A percentile compares a stretch with the other conserved stretches of the same genome.
Evolutionary conservation across 2,329 filamentous ascomycete species (phyloP).

Genomic region (Nemania serpens): DNA sequence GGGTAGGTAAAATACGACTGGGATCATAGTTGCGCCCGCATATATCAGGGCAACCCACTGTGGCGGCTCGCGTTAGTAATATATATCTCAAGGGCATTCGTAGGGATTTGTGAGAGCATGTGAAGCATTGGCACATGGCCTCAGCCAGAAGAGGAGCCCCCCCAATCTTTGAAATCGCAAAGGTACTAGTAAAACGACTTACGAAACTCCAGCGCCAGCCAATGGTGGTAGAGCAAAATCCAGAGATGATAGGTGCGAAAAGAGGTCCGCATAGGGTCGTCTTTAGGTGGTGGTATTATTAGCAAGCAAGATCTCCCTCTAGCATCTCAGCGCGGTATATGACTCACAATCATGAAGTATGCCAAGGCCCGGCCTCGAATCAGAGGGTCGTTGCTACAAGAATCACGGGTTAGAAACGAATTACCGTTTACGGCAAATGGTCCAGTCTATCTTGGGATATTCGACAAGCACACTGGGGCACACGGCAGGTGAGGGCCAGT

Average conservation of each 20-base stretch:
- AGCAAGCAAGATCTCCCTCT: neutral
- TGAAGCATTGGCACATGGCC: neutral
- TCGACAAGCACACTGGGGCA: neutral
- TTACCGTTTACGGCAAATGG: neutral
- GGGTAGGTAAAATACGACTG: conserved; percentile 63
- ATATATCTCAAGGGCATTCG: neutral
- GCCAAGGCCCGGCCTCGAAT: conserved; percentile 65
- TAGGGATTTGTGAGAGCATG: neutral
- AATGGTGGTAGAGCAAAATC: conserved; percentile 61
- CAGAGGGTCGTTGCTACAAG: conserved; percentile 49
- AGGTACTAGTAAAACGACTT: neutral
- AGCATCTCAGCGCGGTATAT: neutral
- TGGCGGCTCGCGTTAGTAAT: neutral
- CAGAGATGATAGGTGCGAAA: conserved; percentile 67
- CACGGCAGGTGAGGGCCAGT: neutral
- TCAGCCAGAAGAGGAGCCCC: no score
- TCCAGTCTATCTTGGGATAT: neutral
- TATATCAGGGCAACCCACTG: conserved; percentile 71
- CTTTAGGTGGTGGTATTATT: conserved; percentile 40
- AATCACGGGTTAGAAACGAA: neutral
- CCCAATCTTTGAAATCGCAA: neutral
- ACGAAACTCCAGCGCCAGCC: conserved; percentile 71
- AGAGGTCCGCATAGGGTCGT: conserved; percentile 69
- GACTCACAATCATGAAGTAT: conserved; percentile 64
- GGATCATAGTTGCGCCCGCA: conserved; percentile 63